These are phyloP conservation scores for Noccaea caerulescens DNA, from an alignment of 345 rosid species.

Conservation along the genomic window DNA sequence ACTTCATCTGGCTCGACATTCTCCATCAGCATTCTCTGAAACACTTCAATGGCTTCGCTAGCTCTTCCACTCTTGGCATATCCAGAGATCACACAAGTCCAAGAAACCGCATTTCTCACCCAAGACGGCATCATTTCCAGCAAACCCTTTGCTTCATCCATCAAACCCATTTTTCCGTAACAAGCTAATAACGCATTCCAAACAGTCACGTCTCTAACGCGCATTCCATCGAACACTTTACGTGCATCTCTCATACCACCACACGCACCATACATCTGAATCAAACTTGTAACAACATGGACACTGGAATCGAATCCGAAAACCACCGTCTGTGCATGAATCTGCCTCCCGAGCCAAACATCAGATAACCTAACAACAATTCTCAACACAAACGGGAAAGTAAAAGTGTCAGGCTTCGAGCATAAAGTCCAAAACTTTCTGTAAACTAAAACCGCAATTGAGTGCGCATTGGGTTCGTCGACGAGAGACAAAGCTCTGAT, in stretches of 20 bases:
- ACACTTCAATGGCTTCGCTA: constrained; percentile 56
- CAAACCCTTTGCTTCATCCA: constrained; percentile 52
- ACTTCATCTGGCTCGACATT: constrained; percentile 71
- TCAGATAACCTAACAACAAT: constrained; percentile 49
- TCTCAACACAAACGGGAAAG: constrained; percentile 64
- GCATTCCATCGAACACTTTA: constrained; percentile 60
- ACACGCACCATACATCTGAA: constrained; percentile 57
- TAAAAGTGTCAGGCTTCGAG: constrained; percentile 65
- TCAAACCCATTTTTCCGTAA: constrained; percentile 53
- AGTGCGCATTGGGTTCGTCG: constrained; percentile 34
- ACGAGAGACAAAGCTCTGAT: constrained; percentile 58
- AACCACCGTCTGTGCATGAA: constrained; percentile 57
- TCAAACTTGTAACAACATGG: constrained; percentile 57
- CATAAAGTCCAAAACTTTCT: constrained; percentile 51
- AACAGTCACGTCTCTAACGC: constrained; percentile 41
- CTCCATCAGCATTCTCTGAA: constrained; percentile 61
- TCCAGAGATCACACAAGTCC: constrained; percentile 75
- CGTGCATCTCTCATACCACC: constrained; percentile 50
- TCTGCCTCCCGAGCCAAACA: constrained; percentile 54
- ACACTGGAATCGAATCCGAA: constrained; percentile 53
- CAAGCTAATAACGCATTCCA: constrained; percentile 73
- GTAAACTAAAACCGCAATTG: constrained; percentile 53
- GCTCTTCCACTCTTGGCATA: constrained; percentile 56
- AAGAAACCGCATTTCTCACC: constrained; percentile 58
- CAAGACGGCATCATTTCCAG: constrained; percentile 62